Conservation (phyloP, 2,329 filamentous ascomycete species). For the Xylaria sp. region DNA sequence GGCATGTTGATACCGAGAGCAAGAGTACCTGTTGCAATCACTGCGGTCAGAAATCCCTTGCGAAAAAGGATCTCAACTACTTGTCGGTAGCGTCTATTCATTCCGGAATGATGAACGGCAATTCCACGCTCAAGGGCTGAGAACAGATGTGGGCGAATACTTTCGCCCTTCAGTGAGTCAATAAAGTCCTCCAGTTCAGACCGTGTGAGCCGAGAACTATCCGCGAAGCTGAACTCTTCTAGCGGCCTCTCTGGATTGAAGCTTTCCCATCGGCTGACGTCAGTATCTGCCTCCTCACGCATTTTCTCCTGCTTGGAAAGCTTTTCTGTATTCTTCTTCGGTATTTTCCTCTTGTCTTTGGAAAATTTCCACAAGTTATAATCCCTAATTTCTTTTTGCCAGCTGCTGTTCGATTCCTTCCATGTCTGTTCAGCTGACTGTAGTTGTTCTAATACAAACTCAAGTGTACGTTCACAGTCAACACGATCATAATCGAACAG, state of each 20-base stretch:
- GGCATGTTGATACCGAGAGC: conserved; percentile 86
- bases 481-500: conserved; percentile 80
- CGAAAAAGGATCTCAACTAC: conserved; percentile 79
- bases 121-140: conserved; percentile 72
- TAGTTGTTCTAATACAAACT: conserved; percentile 62
- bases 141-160: conserved; percentile 64
- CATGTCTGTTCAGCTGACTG: conserved; percentile 63
- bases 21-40: conserved; percentile 80
- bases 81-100: conserved; percentile 82
- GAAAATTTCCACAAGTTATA: conserved; percentile 67
- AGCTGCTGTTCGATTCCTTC: conserved; percentile 66
- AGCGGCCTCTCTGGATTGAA: conserved; percentile 63
- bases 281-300: conserved; percentile 65
- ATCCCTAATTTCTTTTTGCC: conserved; percentile 67
- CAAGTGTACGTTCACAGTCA: conserved; percentile 69
- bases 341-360: conserved; percentile 51
- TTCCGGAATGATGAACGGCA: conserved; percentile 81
- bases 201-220: conserved; percentile 52
- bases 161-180: conserved; percentile 60
- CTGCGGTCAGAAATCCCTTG: conserved; percentile 74
- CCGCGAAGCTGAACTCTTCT: conserved; percentile 33
- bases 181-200: conserved; percentile 68
- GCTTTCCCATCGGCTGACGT: conserved; percentile 66
- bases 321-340: conserved; percentile 49
- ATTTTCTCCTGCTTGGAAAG: conserved; percentile 56